These are phyloP conservation scores for Magnolia officinalis DNA, from an alignment of 164 flowering plant genomes.

Conservation along the genomic window DNA sequence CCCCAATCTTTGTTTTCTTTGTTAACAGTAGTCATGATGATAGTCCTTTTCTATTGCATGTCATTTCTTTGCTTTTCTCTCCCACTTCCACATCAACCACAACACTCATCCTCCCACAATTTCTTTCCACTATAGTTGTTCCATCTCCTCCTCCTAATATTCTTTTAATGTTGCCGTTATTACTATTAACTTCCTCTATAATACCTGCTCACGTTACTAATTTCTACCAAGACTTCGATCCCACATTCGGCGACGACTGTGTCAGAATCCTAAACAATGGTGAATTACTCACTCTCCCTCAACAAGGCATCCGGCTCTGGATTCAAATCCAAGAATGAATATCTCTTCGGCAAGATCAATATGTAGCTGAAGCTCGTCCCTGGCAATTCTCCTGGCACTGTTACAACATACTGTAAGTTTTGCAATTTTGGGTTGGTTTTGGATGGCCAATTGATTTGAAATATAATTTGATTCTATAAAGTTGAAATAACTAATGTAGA, in stretches of 20 bases:
- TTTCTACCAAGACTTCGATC: slow-evolving; percentile 17
- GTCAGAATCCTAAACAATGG: slow-evolving; percentile 26
- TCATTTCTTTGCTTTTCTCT: slow-evolving; percentile 4
- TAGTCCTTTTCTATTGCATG: neutral
- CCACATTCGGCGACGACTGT: slow-evolving; percentile 24
- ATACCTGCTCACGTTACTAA: neutral
- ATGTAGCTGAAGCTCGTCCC: slow-evolving; percentile 35
- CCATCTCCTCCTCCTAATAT: too few species aligned
- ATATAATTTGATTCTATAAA: neutral
- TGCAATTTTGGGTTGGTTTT: neutral
- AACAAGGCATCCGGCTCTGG: slow-evolving; percentile 32
- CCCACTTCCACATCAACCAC: too few species aligned
- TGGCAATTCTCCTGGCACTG: slow-evolving; percentile 43
- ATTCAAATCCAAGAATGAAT: slow-evolving; percentile 29
- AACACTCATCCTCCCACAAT: too few species aligned
- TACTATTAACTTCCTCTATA: neutral
- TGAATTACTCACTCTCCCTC: slow-evolving; percentile 28
- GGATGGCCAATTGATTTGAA: too few species aligned
- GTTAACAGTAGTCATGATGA: neutral
- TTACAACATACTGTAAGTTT: slow-evolving; percentile 28
- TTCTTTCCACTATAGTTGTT: too few species aligned
- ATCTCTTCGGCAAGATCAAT: slow-evolving; percentile 27
- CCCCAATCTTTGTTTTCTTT: too few species aligned
- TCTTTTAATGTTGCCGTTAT: too few species aligned
- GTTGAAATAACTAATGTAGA: neutral